A percentile compares a stretch with the other conserved stretches of the same genome.
These are phyloP conservation scores for Fusarium sp. DNA, from an alignment of 2,329 filamentous ascomycete species.

Conservation along the genomic window DNA sequence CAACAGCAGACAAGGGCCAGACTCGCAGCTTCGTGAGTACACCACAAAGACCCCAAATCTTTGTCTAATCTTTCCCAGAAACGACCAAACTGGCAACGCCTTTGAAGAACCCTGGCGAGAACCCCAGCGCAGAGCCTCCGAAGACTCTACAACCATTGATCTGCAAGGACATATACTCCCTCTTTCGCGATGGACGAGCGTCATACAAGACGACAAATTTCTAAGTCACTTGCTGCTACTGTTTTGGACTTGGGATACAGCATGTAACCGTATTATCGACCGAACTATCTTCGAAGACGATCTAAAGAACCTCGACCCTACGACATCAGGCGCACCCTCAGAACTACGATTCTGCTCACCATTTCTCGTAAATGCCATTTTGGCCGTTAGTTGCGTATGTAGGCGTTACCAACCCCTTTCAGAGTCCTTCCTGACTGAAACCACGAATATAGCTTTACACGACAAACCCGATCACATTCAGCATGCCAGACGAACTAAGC, in stretches of 20 bases:
- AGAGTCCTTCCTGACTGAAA: background rate
- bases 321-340: background rate
- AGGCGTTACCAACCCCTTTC: background rate
- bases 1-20: background rate
- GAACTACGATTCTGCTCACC: slow-evolving; percentile 29
- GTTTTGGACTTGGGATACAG: slow-evolving; percentile 31
- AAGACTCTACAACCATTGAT: slow-evolving; percentile 5
- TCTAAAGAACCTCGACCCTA: slow-evolving; percentile 17
- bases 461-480: slow-evolving; percentile 12
- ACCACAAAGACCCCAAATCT: background rate
- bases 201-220: slow-evolving; percentile 16
- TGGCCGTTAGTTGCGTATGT: slow-evolving; percentile 37
- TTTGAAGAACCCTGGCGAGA: slow-evolving; percentile 17
- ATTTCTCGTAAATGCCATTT: slow-evolving; percentile 34
- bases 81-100: background rate
- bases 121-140: background rate
- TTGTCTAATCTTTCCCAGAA: background rate
- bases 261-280: slow-evolving; percentile 26
- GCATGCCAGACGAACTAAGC: background rate
- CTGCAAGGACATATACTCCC: slow-evolving; percentile 17
- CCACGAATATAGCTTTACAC: slow-evolving; percentile 8
- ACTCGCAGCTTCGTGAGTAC: slow-evolving; percentile 24
- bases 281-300: slow-evolving; percentile 29
- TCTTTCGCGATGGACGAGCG: slow-evolving; percentile 28
- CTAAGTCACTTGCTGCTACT: slow-evolving; percentile 20